Percentiles rank a stretch among this genome's conserved stretches.
Conservation (phyloP, 2,329 filamentous ascomycete genomes). For the Aspergillus clavatus region DNA sequence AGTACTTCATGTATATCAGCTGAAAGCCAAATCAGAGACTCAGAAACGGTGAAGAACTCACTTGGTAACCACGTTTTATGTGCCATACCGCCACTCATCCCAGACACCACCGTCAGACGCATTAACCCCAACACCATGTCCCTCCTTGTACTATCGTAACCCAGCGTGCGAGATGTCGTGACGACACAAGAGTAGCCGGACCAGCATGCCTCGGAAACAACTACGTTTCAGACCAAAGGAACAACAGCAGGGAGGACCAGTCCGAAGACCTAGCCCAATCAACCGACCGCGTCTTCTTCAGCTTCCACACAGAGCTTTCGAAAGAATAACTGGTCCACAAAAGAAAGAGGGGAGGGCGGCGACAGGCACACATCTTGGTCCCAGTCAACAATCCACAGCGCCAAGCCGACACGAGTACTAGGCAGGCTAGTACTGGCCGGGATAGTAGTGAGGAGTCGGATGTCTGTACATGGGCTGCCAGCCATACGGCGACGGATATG, state of each 20-base stretch:
- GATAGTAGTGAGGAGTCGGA: neutral
- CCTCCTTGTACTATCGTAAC: neutral
- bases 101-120: conserved; percentile 3
- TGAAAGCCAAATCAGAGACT: neutral
- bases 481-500: conserved; percentile 1
- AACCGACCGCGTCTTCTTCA: neutral
- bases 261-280: neutral
- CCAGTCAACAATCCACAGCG: neutral
- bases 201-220: neutral
- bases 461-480: neutral
- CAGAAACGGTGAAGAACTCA: neutral
- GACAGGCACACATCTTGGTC: neutral
- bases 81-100: conserved; percentile 3
- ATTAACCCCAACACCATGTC: neutral
- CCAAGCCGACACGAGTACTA: neutral
- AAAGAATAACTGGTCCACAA: neutral
- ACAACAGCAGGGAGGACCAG: neutral
- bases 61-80: neutral
- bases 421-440: neutral
- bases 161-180: neutral
- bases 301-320: neutral
- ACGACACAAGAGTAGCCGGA: neutral
- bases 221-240: neutral
- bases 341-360: neutral
- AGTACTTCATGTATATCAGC: neutral